These are phyloP conservation scores for Kockovaella imperatae DNA, from an alignment of 768 basidiomycete genomes.

Conservation along the genomic window DNA sequence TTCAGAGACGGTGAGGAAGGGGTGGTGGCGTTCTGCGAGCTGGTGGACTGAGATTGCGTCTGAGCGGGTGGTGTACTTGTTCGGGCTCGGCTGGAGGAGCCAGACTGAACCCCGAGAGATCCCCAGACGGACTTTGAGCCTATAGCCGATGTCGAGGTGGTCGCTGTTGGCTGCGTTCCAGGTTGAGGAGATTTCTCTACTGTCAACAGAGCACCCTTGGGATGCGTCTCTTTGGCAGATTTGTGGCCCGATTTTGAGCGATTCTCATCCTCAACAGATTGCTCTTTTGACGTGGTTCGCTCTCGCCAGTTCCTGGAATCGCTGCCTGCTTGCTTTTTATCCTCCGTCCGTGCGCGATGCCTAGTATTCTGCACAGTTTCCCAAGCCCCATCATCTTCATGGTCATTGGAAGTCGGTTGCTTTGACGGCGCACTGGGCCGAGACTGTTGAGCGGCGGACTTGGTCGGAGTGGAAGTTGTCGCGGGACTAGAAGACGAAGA, in stretches of 20 bases:
- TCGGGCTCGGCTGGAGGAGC: neutral
- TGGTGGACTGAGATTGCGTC: neutral
- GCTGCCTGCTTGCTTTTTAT: slow-evolving; percentile 8
- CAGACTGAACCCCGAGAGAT: slow-evolving; percentile 1
- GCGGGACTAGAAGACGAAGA: slow-evolving; percentile 1
- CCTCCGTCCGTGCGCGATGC: slow-evolving; percentile 7
- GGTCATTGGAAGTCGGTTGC: neutral
- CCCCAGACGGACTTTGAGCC: slow-evolving; percentile 14
- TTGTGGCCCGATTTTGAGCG: neutral
- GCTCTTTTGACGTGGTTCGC: slow-evolving; percentile 4
- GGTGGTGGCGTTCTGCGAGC: slow-evolving; percentile 3
- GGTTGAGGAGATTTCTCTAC: neutral
- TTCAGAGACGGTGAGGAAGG: slow-evolving; percentile 17
- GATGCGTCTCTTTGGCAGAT: neutral
- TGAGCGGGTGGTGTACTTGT: neutral
- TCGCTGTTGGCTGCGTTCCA: neutral
- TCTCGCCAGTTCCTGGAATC: slow-evolving; percentile 16
- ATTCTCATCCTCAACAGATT: slow-evolving; percentile 3
- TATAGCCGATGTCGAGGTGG: neutral
- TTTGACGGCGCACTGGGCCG: neutral
- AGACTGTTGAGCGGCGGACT: slow-evolving; percentile 7
- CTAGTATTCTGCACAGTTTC: slow-evolving; percentile 27
- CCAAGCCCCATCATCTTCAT: slow-evolving; percentile 29
- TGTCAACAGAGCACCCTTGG: neutral
- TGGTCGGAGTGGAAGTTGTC: slow-evolving; percentile 2